Evolutionary conservation across 352 stramenopile genomes (phyloP).

Genomic region (Phytophthora fragariaefolia): DNA sequence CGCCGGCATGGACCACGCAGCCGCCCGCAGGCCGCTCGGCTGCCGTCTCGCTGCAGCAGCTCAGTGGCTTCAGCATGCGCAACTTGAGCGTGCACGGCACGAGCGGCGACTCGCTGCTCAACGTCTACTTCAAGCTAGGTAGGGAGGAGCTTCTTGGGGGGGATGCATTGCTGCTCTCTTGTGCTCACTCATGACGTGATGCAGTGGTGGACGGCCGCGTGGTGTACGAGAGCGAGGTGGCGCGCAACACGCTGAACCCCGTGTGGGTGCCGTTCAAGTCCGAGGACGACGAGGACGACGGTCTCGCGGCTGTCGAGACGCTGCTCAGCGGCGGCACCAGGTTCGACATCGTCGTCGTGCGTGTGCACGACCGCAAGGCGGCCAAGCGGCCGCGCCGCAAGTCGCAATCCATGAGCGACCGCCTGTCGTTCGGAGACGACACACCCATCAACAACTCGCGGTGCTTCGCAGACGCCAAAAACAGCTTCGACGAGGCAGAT

Average conservation of each 20-base stretch:
- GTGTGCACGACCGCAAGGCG: conserved; percentile 55
- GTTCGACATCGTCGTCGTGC: conserved; percentile 76
- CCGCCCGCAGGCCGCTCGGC: conserved; percentile 31
- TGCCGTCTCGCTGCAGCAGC: conserved; percentile 74
- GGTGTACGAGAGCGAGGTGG: conserved; percentile 81
- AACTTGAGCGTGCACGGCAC: conserved; percentile 70
- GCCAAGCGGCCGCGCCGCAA: conserved; percentile 55
- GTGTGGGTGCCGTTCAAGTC: conserved; percentile 85
- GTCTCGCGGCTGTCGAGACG: conserved; percentile 38
- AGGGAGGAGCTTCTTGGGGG: conserved; percentile 6
- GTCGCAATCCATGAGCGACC: conserved; percentile 50
- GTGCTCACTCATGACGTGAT: neutral
- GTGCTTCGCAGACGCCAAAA: conserved; percentile 42
- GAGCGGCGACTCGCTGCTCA: conserved; percentile 52
- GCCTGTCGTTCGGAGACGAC: conserved; percentile 51
- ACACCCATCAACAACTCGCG: conserved; percentile 52
- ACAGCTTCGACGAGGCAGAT: conserved; percentile 43
- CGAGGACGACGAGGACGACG: conserved; percentile 38
- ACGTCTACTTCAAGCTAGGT: conserved; percentile 85
- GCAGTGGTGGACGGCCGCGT: conserved; percentile 71
- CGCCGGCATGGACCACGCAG: conserved; percentile 37
- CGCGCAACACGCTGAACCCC: conserved; percentile 73
- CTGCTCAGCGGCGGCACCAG: conserved; percentile 56
- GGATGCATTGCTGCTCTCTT: neutral
- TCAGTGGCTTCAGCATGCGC: conserved; percentile 80